These are phyloP conservation scores for Croton laevigatus DNA, from an alignment of 441 rosid species.

Conservation along the genomic window DNA sequence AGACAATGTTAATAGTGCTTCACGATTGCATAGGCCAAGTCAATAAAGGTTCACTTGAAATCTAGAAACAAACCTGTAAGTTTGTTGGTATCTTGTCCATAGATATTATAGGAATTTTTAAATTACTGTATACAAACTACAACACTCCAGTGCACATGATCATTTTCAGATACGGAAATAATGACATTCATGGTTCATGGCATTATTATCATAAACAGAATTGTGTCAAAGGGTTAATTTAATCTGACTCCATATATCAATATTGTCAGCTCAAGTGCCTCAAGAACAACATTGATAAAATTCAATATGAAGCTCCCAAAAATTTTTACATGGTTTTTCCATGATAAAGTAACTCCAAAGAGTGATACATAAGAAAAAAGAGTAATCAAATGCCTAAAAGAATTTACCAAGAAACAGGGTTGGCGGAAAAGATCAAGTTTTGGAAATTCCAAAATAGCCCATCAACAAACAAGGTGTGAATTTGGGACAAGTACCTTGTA, in stretches of 20 bases:
- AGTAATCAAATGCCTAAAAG: not conserved
- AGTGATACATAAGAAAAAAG: not conserved
- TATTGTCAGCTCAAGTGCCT: too few species aligned
- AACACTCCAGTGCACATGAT: not conserved
- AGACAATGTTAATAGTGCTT: not conserved
- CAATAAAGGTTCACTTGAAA: not conserved
- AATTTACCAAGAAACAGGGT: not conserved
- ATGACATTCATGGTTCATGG: not conserved
- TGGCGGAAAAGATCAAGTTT: not conserved
- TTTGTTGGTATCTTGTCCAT: not conserved
- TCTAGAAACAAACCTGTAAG: not conserved
- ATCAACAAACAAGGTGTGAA: too few species aligned
- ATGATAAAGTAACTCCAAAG: not conserved
- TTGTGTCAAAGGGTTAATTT: not conserved
- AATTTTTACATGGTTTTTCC: not conserved
- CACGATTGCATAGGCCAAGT: not conserved
- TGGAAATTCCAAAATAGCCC: not conserved
- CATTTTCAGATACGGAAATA: not conserved
- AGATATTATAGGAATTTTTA: not conserved
- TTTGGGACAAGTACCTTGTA: too few species aligned
- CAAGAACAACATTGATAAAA: too few species aligned
- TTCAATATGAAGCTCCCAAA: not conserved
- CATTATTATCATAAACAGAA: not conserved
- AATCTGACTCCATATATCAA: not conserved
- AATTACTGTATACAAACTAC: not conserved